Base-by-base conservation (phyloP, 345 rosid genomes). In the Syzygium jambos region DNA sequence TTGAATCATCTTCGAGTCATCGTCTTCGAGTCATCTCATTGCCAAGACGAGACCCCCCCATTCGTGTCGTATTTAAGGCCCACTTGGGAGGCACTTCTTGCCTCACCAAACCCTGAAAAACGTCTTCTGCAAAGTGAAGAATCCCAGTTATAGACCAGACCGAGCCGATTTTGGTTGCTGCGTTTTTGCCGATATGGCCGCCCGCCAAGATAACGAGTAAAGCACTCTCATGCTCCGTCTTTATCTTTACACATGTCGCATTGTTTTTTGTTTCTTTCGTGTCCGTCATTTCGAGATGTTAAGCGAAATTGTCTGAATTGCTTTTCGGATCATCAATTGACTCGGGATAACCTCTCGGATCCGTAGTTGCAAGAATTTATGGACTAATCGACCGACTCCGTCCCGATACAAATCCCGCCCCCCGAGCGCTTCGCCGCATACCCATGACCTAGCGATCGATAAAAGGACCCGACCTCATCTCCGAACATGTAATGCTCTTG, bases 361-460 rank as follows among this genome's bases (percentile, higher is more conserved):
- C 1, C 11, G 2, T 29, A 29, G 9, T 29, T 63, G 7, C 41
- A 14, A 29, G 5, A 63, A 63, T 29, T 29, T 6, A 3, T 15
- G 0, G 5, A 61, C 34, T 6, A n/a, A n/a, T 13, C 9, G 6
- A 52, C 54, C 22, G 11, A 56, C 2, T 22, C 27, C 0, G 0
- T 61, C 68, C 2, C 14, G 0, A n/a, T n/a, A 13, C 68, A 61
- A 13, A 12, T 61, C 38, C 2, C 5, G 5, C 77, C 38, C 38
- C 46, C 0, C 0, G 0, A 6, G 2, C 0, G 0, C 0, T 63
- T 63, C 0, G 1, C 38, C 1, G 0, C 77, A 29, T 63, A 0
- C 17, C 46, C 6, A 43, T 43, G 46, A 43, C 46, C 38, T 3
- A 63, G 38, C 16, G 77, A 17, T 29, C 0, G 21, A 17, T 29